phyloP scores from a whole-genome alignment of 768 basidiomycete genomes.

The Phaeotremella fagi region DNA sequence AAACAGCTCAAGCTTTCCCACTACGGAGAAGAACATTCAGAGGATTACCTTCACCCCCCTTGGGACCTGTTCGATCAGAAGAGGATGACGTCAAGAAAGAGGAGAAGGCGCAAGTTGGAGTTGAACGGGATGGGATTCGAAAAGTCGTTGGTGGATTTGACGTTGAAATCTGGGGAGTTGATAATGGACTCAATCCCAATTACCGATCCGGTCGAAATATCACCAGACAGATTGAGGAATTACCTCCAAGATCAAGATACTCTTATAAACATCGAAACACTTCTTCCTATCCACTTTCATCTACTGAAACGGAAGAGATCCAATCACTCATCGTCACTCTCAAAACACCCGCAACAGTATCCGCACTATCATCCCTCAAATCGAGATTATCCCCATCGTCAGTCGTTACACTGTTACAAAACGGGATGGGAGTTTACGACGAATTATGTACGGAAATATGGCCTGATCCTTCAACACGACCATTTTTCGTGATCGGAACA shows the following conservation, averaged over 20 bases:
- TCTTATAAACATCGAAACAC: not conserved
- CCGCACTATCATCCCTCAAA: constrained; percentile 58
- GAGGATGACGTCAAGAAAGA: not conserved
- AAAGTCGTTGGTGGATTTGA: constrained; percentile 25
- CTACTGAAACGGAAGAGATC: constrained; percentile 56
- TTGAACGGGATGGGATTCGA: constrained; percentile 32
- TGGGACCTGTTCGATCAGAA: not conserved
- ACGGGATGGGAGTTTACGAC: constrained; percentile 91
- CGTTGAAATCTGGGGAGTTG: constrained; percentile 20
- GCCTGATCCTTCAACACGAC: constrained; percentile 65
- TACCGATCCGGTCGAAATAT: not conserved
- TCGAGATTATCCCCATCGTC: constrained; percentile 62
- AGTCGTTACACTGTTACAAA: constrained; percentile 88
- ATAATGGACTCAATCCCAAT: not conserved
- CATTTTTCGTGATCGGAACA: constrained; percentile 77
- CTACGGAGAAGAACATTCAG: not conserved
- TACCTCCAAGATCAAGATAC: not conserved
- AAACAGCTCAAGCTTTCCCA: constrained; percentile 8
- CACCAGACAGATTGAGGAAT: no score
- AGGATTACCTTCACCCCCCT: not conserved
- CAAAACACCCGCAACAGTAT: constrained; percentile 65
- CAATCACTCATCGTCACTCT: constrained; percentile 75
- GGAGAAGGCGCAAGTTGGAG: not conserved
- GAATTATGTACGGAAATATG: constrained; percentile 64
- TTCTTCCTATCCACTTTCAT: constrained; percentile 13